A percentile compares a stretch with the other conserved stretches of the same genome.
Conservation (phyloP, 176 grass and related monocot genomes). For the Triticum monococcum region DNA sequence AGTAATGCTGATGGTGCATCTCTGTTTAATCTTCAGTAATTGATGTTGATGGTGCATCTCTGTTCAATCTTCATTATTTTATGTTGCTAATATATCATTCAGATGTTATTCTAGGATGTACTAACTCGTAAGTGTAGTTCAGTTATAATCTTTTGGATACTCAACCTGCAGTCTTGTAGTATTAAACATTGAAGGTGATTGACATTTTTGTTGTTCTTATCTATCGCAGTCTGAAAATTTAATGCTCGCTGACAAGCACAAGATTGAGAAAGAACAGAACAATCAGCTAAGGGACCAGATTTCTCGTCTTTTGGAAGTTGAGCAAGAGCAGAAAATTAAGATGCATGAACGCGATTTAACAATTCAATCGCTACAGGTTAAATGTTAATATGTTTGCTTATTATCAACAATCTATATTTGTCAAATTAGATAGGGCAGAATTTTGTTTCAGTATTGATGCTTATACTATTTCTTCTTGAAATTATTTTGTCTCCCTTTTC, state of each 20-base stretch:
- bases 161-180: background rate
- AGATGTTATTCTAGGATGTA: slow-evolving; percentile 5
- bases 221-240: slow-evolving; percentile 89
- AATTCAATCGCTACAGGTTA: slow-evolving; percentile 83
- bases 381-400: slow-evolving; percentile 25
- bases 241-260: slow-evolving; percentile 81
- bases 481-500: background rate
- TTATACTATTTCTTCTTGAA: slow-evolving; percentile 1
- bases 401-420: slow-evolving; percentile 25
- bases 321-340: slow-evolving; percentile 93
- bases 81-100: background rate
- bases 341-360: slow-evolving; percentile 71
- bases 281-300: slow-evolving; percentile 80
- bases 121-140: slow-evolving; percentile 23
- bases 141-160: slow-evolving; percentile 10
- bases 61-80: background rate
- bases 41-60: background rate
- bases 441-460: background rate
- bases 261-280: slow-evolving; percentile 89
- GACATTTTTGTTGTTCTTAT: slow-evolving; percentile 28
- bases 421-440: background rate
- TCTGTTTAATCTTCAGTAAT: background rate
- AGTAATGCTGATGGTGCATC: background rate
- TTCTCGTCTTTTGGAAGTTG: slow-evolving; percentile 62
- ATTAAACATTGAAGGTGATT: slow-evolving; percentile 17